Evolutionary conservation across 495 filamentous ascomycete species (phyloP), one percentile per base, ranked within the genome.

Genomic region (Penicillium ochrochloron): DNA sequence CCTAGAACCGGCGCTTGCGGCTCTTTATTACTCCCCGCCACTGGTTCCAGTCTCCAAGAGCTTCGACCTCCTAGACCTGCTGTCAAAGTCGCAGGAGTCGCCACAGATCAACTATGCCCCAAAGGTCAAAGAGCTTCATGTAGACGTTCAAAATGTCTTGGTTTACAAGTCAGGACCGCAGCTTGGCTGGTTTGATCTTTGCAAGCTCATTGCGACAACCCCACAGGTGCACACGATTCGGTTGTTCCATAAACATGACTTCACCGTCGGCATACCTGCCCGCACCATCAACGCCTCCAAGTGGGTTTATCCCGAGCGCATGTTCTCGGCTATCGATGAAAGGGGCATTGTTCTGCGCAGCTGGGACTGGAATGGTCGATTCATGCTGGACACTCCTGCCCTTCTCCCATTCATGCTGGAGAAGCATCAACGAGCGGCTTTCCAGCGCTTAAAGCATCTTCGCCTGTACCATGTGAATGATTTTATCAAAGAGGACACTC

Each of bases 361-460:
- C 58, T 97, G 91, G 90, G 87, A 86, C 35, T 96, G 93, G 92
- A 94, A 90, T 66, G 75, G 84, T 37, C 83, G 87, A n/a, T 80
- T 90, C 51, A 81, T 84, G 63, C 14, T 3, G 12, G 80, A 84
- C 10, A 75, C 80, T 1, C 72, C 72, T n/a, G 65, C 78, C 33
- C 70, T 84, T 42, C 70, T 90, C 12, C 72, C 77, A 0, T 73
- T 80, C 12, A 84, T 93, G 69, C 66, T 77, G 11, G 64, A 72
- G 9, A 77, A 80, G 17, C 91, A 96, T 66, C 53, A 71, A n/a
- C 77, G 75, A n/a, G 75, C 81, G 6, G 68, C 83, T 0, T 96
- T 96, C 65, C 73, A 79, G 39, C 72, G 72, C 12, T 69, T 96
- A 10, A 78, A 77, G 57, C 85, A 85, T 57, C 66, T 95, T 9